Evolutionary conservation across 2,329 filamentous ascomycete species (phyloP).

Genomic region (Fusarium sp.): DNA sequence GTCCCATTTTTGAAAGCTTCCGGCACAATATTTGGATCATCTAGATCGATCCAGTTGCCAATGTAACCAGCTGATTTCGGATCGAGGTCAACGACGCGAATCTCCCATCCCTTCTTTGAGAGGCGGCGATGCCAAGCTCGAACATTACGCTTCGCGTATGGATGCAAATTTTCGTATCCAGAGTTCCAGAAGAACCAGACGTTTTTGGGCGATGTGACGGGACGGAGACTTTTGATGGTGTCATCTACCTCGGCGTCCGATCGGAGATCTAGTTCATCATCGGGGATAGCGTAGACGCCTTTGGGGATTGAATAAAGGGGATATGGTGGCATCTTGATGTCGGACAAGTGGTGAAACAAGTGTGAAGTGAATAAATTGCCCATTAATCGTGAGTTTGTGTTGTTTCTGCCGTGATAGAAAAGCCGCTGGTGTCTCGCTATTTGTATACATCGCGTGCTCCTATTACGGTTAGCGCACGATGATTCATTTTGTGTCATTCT

Average conservation of each 20-base stretch:
- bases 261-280: not conserved
- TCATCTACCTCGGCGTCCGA: not conserved
- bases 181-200: not conserved
- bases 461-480: not conserved
- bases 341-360: not conserved
- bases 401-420: not conserved
- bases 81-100: not conserved
- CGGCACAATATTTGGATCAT: not conserved
- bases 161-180: not conserved
- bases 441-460: not conserved
- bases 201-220: not conserved
- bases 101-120: not conserved
- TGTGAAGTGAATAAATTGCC: not conserved
- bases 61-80: not conserved
- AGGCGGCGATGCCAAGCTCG: not conserved
- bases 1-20: not conserved
- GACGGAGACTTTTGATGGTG: not conserved
- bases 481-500: not conserved
- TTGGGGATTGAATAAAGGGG: not conserved
- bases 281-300: not conserved
- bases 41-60: not conserved
- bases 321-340: not conserved
- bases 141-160: not conserved
- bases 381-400: not conserved
- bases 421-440: not conserved